phyloP scores from a whole-genome alignment of 768 basidiomycete genomes.

The Termitomyces sp. region DNA sequence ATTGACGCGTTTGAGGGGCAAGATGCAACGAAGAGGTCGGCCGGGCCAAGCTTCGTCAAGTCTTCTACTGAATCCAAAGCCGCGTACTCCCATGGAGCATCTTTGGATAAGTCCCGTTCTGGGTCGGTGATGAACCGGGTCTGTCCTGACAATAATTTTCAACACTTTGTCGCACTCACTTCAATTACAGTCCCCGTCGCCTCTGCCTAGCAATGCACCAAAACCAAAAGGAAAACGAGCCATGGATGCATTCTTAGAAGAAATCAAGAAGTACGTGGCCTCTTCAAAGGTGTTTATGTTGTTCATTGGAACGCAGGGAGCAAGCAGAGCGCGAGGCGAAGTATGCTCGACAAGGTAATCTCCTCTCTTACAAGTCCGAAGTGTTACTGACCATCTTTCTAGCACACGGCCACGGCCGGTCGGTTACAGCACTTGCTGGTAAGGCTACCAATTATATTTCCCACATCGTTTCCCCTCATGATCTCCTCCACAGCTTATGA shows the following conservation, averaged over 20 bases:
- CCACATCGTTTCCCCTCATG: slow-evolving; percentile 1
- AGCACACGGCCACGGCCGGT: slow-evolving; percentile 64
- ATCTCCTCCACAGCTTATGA: slow-evolving; percentile 66
- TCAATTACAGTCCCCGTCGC: slow-evolving; percentile 52
- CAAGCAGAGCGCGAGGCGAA: slow-evolving; percentile 90
- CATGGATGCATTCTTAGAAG: slow-evolving; percentile 95
- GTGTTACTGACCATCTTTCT: slow-evolving; percentile 10
- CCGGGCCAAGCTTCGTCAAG: slow-evolving; percentile 58
- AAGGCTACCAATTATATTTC: slow-evolving; percentile 21
- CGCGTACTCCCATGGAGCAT: slow-evolving; percentile 41
- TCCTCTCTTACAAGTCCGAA: neutral
- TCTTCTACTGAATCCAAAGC: slow-evolving; percentile 52
- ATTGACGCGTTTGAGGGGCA: slow-evolving; percentile 82
- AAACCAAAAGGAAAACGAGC: slow-evolving; percentile 93
- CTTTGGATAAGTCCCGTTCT: slow-evolving; percentile 22
- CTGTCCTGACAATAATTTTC: slow-evolving; percentile 1
- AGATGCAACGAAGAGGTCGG: slow-evolving; percentile 48
- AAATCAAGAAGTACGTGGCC: slow-evolving; percentile 79
- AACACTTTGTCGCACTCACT: slow-evolving; percentile 2
- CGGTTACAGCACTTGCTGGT: slow-evolving; percentile 91
- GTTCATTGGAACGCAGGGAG: slow-evolving; percentile 54
- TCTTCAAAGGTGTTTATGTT: neutral
- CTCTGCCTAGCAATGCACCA: slow-evolving; percentile 43
- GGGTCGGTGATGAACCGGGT: slow-evolving; percentile 16
- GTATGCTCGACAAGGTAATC: slow-evolving; percentile 63